Evolutionary conservation across 78 protist species (phyloP).

Genomic region (Trichosphaerium sp.): DNA sequence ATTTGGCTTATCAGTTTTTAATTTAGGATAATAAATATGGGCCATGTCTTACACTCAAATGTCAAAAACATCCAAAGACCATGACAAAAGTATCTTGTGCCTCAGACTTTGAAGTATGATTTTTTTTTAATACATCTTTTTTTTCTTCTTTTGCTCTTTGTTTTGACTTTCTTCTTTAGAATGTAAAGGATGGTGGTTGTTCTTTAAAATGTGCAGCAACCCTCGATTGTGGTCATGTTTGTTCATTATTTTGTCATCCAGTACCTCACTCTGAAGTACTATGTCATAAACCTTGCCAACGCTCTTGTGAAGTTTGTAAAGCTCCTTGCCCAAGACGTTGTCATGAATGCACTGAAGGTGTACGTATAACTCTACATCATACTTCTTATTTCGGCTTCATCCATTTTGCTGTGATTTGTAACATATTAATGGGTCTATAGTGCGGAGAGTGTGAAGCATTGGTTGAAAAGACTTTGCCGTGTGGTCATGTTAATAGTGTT

Average conservation of each 20-base stretch:
- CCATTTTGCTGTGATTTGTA: background rate
- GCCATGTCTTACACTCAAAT: background rate
- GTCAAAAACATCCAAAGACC: background rate
- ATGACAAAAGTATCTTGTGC: background rate
- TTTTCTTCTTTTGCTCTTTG: too few species aligned
- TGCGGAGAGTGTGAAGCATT: constrained; percentile 21
- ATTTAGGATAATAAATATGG: background rate
- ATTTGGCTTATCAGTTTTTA: background rate
- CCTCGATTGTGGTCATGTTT: constrained; percentile 11
- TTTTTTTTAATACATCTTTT: too few species aligned
- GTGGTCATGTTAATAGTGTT: constrained; percentile 1
- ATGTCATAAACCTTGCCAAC: background rate
- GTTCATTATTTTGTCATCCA: background rate
- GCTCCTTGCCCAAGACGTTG: background rate
- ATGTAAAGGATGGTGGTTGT: constrained; percentile 12
- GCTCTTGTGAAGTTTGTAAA: constrained; percentile 4
- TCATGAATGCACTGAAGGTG: background rate
- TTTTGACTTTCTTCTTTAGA: too few species aligned
- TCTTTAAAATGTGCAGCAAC: background rate
- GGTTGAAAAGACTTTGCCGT: background rate
- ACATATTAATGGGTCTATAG: background rate
- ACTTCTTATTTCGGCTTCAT: background rate
- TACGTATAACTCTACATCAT: background rate
- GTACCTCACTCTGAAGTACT: background rate
- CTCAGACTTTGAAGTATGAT: background rate